Base-by-base conservation (phyloP, 768 basidiomycete genomes). In the Mycena crocata region DNA sequence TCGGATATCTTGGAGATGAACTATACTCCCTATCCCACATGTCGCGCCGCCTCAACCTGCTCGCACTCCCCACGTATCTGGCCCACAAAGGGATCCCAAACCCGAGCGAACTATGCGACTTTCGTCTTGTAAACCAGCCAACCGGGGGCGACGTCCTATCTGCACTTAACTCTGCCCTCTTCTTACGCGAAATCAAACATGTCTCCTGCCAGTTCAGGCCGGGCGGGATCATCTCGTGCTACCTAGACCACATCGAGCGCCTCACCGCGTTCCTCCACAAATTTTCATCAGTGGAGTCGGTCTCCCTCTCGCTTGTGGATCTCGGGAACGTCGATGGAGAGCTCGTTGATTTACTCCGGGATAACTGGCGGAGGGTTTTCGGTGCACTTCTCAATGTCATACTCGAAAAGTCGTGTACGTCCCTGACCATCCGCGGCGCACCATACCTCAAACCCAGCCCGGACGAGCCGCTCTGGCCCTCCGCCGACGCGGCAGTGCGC, bases 31-130 rank as follows among this genome's bases (percentile, higher is more conserved):
- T 66, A 7, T 60, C 65, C 7, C 65, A 52, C 15, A 34, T 61
- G 9, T 55, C 65, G 13, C 46, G 52, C 14, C 65, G 57, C 6
- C 58, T 66, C 15, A 31, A 66, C n/a, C 48, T 66, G 24, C 65
- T 66, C 8, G 58, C 65, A n/a, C 52, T 66, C 5, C 65, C 65
- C 0, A 2, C 30, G 10, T 66, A 60, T 48, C 21, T 66, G 3
- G 39, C 58, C 14, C 19, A 34, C 3, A 44, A 56, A 21, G 51
- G 51, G 3, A 51, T 60, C n/a, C 30, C 40, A 15, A 34, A 66
- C n/a, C 51, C 58, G 1, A 8, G 21, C 51, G 15, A 37, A 9
- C 21, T 23, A 23, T 59, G 57, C 34, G 39, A 52, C 1, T 55
- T 66, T 34, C 23, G 45, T 9, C 58, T 66, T 6, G 57, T 44